Evolutionary conservation across 2,329 filamentous ascomycete species (phyloP).

Genomic region (Hymenoscyphus fraxineus): DNA sequence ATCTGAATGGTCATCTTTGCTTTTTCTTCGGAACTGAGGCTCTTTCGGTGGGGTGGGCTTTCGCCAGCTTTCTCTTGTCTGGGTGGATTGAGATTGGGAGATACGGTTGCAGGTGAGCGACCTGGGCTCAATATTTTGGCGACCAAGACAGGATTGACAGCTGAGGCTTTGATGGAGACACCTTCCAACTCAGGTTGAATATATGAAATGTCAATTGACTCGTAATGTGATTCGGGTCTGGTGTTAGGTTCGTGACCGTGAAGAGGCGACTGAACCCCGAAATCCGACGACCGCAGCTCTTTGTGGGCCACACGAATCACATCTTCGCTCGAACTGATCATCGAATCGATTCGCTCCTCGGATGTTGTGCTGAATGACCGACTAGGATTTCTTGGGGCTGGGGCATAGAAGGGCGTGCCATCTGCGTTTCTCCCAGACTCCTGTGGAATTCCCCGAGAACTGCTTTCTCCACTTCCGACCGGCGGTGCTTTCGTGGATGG

Average conservation of each 20-base stretch:
- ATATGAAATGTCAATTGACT: slow-evolving; percentile 53
- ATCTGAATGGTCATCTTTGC: slow-evolving; percentile 22
- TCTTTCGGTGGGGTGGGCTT: slow-evolving; percentile 5
- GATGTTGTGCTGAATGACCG: slow-evolving; percentile 29
- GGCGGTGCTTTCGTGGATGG: not conserved
- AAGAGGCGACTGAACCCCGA: slow-evolving; percentile 23
- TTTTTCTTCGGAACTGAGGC: slow-evolving; percentile 11
- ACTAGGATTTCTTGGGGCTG: slow-evolving; percentile 32
- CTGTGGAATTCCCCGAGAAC: slow-evolving; percentile 26
- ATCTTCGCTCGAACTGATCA: slow-evolving; percentile 25
- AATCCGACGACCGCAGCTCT: slow-evolving; percentile 33
- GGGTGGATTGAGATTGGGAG: slow-evolving; percentile 24
- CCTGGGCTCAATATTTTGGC: slow-evolving; percentile 31
- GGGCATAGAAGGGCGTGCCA: slow-evolving; percentile 35
- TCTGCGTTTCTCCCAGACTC: slow-evolving; percentile 35
- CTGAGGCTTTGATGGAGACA: slow-evolving; percentile 52
- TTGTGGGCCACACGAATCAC: slow-evolving; percentile 32
- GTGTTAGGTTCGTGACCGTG: slow-evolving; percentile 16
- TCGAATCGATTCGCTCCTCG: slow-evolving; percentile 29
- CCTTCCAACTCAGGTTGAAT: slow-evolving; percentile 59
- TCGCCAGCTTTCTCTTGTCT: slow-evolving; percentile 17
- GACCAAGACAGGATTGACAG: slow-evolving; percentile 39
- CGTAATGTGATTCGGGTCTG: slow-evolving; percentile 24
- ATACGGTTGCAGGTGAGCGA: slow-evolving; percentile 27
- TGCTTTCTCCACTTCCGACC: slow-evolving; percentile 20